These are phyloP conservation scores for Somion occarium DNA, from an alignment of 1,284 basidiomycete genomes.

Conservation along the genomic window DNA sequence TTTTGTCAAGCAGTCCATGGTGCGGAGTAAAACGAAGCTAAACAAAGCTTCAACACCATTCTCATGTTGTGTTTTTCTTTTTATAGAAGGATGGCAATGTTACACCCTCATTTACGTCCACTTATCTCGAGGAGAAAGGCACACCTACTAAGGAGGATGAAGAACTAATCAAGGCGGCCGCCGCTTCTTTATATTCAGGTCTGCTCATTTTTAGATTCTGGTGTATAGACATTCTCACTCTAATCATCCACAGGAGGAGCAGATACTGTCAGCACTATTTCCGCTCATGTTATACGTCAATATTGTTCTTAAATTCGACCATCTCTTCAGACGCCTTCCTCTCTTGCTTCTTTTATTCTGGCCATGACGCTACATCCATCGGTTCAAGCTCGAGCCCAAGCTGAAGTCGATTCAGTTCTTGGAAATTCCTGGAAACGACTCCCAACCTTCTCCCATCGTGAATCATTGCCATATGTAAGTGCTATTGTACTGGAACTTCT, in stretches of 20 bases:
- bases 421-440: constrained; percentile 21
- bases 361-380: constrained; percentile 32
- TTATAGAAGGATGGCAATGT: constrained; percentile 16
- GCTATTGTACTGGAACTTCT: constrained; percentile 33
- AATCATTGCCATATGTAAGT: constrained; percentile 29
- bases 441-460: constrained; percentile 28
- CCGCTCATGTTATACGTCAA: background rate
- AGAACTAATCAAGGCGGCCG: constrained; percentile 34
- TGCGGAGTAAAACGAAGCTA: constrained; percentile 11
- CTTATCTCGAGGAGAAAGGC: constrained; percentile 24
- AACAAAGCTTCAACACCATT: background rate
- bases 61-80: background rate
- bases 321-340: constrained; percentile 21
- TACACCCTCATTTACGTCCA: constrained; percentile 25
- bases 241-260: constrained; percentile 20
- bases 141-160: constrained; percentile 22
- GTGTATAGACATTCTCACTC: background rate
- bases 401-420: constrained; percentile 32
- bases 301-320: background rate
- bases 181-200: constrained; percentile 37
- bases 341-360: constrained; percentile 29
- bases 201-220: constrained; percentile 4
- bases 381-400: constrained; percentile 30
- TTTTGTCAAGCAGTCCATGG: constrained; percentile 30
- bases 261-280: constrained; percentile 27